Base-by-base conservation (phyloP, 495 filamentous ascomycete species). In the Penicillium goetzii region DNA sequence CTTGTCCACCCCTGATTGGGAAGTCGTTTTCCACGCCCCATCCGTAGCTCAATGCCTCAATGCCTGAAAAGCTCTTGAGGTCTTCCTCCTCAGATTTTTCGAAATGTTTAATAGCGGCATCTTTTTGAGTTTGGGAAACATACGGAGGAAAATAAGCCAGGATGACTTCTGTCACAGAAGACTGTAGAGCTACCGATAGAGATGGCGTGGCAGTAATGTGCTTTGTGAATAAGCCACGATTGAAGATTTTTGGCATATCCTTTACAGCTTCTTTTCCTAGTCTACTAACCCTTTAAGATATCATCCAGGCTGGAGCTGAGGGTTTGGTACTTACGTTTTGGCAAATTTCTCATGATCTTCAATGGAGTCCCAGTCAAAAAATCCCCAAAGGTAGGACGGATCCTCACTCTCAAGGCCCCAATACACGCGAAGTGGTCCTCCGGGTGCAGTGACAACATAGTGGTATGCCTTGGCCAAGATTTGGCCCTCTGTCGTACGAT, bases 21-120 rank as follows among this genome's bases (percentile, higher is more conserved):
- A 55, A 55, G 32, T 55, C 52, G 52, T 11, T 55, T 14, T 55
- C 52, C 32, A 55, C 52, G 5, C 52, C 32, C 52, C 52, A 55
- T 12, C 52, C 52, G n/a, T 25, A 55, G n/a, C 52, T 55, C 52
- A 55, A 12, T 9, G 30, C n/a, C 11, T 21, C 17, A 6, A 36
- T 36, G 30, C 4, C 21, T 14, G 32, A 30, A 9, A 9, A 9
- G 32, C 19, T 19, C 11, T 14, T 26, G 4, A 55, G 52, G 10
- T 36, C 19, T 12, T 36, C 17, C 30, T 36, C 30, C 19, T 43
- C 41, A 34, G n/a, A 36, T 15, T 28, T 28, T 51, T 17, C n/a
- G 47, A 51, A 14, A 17, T 30, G 12, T 51, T 0, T 1, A 5
- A 55, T 23, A 23, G 52, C 52, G 7, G n/a, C 10, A 23, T 55